Conservation (phyloP, 2,329 filamentous ascomycete genomes). For the Diplodia intermedia region DNA sequence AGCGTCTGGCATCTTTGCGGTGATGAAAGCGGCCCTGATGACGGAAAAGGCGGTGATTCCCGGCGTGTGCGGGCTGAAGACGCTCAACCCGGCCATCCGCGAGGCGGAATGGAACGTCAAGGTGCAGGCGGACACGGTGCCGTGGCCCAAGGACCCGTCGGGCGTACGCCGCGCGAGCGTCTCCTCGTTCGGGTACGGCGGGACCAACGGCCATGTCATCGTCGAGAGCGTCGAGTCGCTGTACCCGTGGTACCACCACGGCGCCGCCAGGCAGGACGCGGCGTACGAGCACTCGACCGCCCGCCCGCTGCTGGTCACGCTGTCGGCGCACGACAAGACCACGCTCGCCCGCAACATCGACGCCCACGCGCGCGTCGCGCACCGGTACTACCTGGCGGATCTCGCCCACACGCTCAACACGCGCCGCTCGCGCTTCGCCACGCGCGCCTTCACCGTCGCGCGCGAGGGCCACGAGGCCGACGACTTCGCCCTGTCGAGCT, state of each 20-base stretch:
- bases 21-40: conserved; percentile 42
- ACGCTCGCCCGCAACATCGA: conserved; percentile 31
- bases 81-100: not conserved
- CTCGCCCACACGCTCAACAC: conserved; percentile 36
- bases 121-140: conserved; percentile 2
- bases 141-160: conserved; percentile 35
- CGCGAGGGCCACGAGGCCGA: not conserved
- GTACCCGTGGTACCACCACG: not conserved
- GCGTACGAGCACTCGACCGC: not conserved
- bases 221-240: conserved; percentile 34
- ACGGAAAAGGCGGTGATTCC: conserved; percentile 39
- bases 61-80: conserved; percentile 20
- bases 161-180: conserved; percentile 34
- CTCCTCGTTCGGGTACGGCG: conserved; percentile 39
- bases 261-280: not conserved
- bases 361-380: conserved; percentile 3
- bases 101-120: not conserved
- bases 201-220: conserved; percentile 40
- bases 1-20: conserved; percentile 38
- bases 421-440: conserved; percentile 26
- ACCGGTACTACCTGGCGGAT: conserved; percentile 30
- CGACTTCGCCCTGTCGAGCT: not conserved
- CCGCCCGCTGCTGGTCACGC: conserved; percentile 33
- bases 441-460: conserved; percentile 33
- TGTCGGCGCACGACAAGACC: conserved; percentile 36